Conservation (phyloP, 345 rosid genomes). For the Aquilaria sinensis region DNA sequence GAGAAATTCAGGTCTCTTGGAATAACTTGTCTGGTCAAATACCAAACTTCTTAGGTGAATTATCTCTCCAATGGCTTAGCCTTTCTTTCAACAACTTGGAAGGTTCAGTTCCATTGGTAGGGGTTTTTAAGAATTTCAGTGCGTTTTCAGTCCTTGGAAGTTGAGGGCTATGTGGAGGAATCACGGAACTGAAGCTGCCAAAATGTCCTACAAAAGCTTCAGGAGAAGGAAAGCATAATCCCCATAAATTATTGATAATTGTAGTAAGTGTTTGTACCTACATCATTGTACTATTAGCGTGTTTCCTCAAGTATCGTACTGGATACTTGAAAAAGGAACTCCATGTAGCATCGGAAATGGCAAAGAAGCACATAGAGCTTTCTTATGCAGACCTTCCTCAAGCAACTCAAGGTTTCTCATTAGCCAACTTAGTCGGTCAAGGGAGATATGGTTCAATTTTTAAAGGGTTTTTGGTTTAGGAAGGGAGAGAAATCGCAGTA, state of each 20-base stretch:
- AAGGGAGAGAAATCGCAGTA: constrained; percentile 5
- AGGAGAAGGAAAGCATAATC: not conserved
- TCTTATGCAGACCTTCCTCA: constrained; percentile 11
- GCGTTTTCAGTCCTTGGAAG: constrained; percentile 11
- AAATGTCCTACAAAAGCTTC: not conserved
- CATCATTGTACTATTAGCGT: too few species aligned
- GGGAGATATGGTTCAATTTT: constrained; percentile 23
- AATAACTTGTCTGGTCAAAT: constrained; percentile 19
- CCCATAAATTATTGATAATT: not conserved
- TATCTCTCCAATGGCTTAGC: constrained; percentile 6
- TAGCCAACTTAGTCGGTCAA: constrained; percentile 10
- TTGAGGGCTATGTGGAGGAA: constrained; percentile 9
- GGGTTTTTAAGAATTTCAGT: constrained; percentile 12
- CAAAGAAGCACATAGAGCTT: not conserved
- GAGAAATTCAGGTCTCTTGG: constrained; percentile 7
- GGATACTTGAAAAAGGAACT: not conserved
- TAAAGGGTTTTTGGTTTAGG: constrained; percentile 11
- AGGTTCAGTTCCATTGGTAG: constrained; percentile 10
- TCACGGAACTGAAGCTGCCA: constrained; percentile 1
- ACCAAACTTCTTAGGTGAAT: constrained; percentile 3
- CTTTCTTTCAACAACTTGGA: constrained; percentile 19
- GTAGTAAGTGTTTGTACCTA: not conserved
- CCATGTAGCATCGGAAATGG: not conserved
- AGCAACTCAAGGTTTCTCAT: constrained; percentile 11
- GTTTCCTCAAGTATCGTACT: not conserved